Conservation (phyloP, 108 stramenopile species). For the Fragilaria crotonensis region DNA sequence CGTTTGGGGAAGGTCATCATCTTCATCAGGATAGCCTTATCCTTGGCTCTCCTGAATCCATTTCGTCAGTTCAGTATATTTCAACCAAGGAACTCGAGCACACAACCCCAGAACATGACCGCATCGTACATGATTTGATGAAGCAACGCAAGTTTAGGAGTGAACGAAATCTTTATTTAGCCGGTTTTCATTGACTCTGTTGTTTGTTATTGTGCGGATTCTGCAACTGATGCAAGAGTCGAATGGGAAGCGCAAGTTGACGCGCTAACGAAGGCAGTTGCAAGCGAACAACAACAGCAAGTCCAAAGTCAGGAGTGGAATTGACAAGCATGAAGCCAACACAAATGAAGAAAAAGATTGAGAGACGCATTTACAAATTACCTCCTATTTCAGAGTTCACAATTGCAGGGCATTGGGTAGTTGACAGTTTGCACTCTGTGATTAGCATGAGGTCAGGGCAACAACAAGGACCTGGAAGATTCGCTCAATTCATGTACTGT, state of each 20-base stretch:
- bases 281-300: not conserved
- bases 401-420: too few relatives aligned
- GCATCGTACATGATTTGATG: constrained; percentile 1
- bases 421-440: too few relatives aligned
- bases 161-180: constrained; percentile 30
- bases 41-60: constrained; percentile 17
- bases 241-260: constrained; percentile 23
- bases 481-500: too few relatives aligned
- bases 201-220: constrained; percentile 36
- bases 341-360: constrained; percentile 3
- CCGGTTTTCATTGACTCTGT: constrained; percentile 28
- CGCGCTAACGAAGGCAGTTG: constrained; percentile 9
- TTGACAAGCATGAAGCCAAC: constrained; percentile 3
- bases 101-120: not conserved
- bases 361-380: too few relatives aligned
- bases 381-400: too few relatives aligned
- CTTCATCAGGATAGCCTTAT: constrained; percentile 17
- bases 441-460: too few relatives aligned
- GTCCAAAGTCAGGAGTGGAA: not conserved
- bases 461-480: too few relatives aligned
- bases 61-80: constrained; percentile 1
- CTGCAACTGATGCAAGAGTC: constrained; percentile 24
- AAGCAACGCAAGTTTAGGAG: constrained; percentile 27
- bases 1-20: constrained; percentile 6
- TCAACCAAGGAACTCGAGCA: constrained; percentile 4